Conservation (phyloP, 441 rosid species). For the Melastoma candidum region DNA sequence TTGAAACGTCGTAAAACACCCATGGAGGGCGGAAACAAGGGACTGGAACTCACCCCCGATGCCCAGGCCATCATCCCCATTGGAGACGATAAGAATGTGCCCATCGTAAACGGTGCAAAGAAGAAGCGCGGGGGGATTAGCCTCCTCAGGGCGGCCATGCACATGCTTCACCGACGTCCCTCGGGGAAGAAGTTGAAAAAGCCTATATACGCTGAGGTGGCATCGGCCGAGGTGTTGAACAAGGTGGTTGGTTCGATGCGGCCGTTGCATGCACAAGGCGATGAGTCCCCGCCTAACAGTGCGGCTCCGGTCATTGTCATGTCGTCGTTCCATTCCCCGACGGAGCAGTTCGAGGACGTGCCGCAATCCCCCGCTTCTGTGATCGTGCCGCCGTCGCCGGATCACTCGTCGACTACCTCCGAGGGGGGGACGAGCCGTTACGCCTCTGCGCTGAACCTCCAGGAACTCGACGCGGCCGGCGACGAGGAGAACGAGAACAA, state of each 20-base stretch:
- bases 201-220: constrained; percentile 10
- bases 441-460: constrained; percentile 36
- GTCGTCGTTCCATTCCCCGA: neutral
- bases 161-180: constrained; percentile 25
- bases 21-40: constrained; percentile 10
- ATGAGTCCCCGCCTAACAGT: constrained; percentile 17
- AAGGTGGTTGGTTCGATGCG: constrained; percentile 44
- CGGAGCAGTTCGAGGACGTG: constrained; percentile 18
- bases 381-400: constrained; percentile 6
- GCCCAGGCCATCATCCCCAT: constrained; percentile 1
- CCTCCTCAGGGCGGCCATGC: constrained; percentile 32
- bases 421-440: constrained; percentile 24
- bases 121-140: constrained; percentile 35
- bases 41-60: neutral
- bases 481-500: neutral
- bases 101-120: constrained; percentile 10
- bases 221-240: constrained; percentile 25
- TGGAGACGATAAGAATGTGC: constrained; percentile 16
- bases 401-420: constrained; percentile 13
- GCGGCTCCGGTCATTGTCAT: neutral
- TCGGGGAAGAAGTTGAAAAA: constrained; percentile 22
- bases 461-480: constrained; percentile 20
- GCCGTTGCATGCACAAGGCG: constrained; percentile 28
- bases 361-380: constrained; percentile 26
- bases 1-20: neutral